Evolutionary conservation across 371 early-diverging fungal species (phyloP), one percentile per base, ranked within the genome.

Genomic region (Mortierella sp.): DNA sequence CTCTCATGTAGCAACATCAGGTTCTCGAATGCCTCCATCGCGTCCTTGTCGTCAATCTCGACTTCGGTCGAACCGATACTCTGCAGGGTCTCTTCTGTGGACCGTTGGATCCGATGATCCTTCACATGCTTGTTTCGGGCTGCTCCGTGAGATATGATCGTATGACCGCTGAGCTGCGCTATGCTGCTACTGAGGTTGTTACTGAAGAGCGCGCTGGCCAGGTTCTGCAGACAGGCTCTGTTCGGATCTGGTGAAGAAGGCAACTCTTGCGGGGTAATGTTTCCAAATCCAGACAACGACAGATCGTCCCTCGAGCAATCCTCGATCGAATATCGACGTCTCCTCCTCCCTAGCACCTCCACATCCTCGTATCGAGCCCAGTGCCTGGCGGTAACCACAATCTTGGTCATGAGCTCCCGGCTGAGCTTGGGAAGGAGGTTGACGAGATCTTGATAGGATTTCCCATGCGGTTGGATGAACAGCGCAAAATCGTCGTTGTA

Each of bases 1-100:
- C 65, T 32, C n/a, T 63, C 75, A 43, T 75, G 65, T 7, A 65
- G 6, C 12, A 38, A 24, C 21, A 75, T 27, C 35, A 75, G 14
- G 35, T 63, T 43, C 21, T 75, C 75, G 35, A 75, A 35, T 4
- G 75, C 75, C 32, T 35, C 65, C 21, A 58, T 11, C 14, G 65
- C 75, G 24, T 79, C 58, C 27, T 21, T 68, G 3, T 24, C 41
- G 3, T 10, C 68, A 3, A 68, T 35, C 38, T 8, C 35, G 10
- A 16, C 21, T n/a, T 21, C 24, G 24, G 14, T 16, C 27, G 63
- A 63, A 35, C 60, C 5, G 14, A 18, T 32, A 32, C 35, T 63
- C 63, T 63, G 63, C 63, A 63, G 6, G 18, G 35, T 32, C 35
- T 35, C 35, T 35, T 16, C 18, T 35, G 35, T 18, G 7, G 63